Evolutionary conservation across 139 green algal species (phyloP).

Genomic region (Microglena sp.): DNA sequence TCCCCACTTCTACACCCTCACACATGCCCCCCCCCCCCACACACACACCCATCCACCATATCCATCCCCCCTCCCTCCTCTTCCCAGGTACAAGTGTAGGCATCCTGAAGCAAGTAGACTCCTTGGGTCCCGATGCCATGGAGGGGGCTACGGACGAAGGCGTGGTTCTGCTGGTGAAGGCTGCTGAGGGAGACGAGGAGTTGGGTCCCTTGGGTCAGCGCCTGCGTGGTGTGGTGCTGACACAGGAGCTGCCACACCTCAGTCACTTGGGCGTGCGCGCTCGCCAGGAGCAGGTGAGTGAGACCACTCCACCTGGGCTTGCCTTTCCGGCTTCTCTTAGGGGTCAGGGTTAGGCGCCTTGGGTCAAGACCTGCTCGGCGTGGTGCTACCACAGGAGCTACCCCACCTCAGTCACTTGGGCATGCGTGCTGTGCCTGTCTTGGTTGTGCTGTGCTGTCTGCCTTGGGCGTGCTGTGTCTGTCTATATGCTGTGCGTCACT

Average conservation of each 20-base stretch:
- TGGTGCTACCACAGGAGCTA: conserved; percentile 82
- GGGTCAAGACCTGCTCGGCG: conserved; percentile 37
- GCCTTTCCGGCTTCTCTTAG: neutral
- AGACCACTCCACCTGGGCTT: neutral
- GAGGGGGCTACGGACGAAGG: neutral
- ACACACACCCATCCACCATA: no score
- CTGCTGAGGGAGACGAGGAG: conserved; percentile 90
- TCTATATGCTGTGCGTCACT: no score
- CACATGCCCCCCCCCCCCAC: no score
- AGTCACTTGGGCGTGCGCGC: conserved; percentile 88
- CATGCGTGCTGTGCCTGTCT: no score
- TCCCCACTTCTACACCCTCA: no score
- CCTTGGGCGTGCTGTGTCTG: no score
- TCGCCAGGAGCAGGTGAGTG: conserved; percentile 66
- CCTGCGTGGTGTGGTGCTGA: conserved; percentile 68
- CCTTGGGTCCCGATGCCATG: neutral
- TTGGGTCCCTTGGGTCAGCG: conserved; percentile 57
- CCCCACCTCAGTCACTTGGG: conserved; percentile 90
- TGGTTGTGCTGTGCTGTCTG: no score
- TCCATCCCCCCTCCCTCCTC: no score
- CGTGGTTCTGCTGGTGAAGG: neutral
- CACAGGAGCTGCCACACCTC: conserved; percentile 88
- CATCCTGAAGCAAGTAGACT: no score
- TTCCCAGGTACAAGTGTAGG: no score
- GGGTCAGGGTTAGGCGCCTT: conserved; percentile 78